A percentile compares a stretch with the other conserved stretches of the same genome.
These are phyloP conservation scores for Cucumis hystrix DNA, from an alignment of 306 rosid genomes.

Conservation along the genomic window DNA sequence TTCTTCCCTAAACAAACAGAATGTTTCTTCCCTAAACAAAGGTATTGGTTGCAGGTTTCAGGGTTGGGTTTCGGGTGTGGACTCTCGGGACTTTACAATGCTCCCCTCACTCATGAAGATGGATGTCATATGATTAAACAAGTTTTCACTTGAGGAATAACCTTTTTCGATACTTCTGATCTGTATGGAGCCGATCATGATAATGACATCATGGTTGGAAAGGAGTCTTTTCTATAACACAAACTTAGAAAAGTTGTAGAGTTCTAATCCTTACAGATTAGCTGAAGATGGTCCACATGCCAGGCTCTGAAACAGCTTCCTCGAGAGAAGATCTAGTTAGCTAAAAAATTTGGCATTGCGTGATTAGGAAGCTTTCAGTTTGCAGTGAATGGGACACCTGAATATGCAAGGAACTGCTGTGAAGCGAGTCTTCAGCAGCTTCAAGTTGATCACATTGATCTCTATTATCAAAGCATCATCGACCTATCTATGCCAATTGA, in stretches of 20 bases:
- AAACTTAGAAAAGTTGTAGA: not conserved
- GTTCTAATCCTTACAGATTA: not conserved
- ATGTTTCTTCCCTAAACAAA: no score
- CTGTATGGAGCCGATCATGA: slow-evolving; percentile 36
- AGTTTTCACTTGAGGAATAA: slow-evolving; percentile 48
- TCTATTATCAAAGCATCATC: slow-evolving; percentile 63
- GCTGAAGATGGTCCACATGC: not conserved
- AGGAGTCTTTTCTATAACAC: slow-evolving; percentile 18
- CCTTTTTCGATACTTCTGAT: slow-evolving; percentile 70
- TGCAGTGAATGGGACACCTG: slow-evolving; percentile 49
- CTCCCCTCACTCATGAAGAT: slow-evolving; percentile 59
- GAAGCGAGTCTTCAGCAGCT: slow-evolving; percentile 68
- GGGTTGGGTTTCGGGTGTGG: slow-evolving; percentile 83
- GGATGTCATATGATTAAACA: slow-evolving; percentile 44
- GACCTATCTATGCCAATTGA: slow-evolving; percentile 71
- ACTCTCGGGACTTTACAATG: slow-evolving; percentile 43
- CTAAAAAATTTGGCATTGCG: slow-evolving; percentile 51
- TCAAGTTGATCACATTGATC: slow-evolving; percentile 58
- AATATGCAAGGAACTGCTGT: slow-evolving; percentile 57
- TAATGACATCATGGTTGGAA: slow-evolving; percentile 66
- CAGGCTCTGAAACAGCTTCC: slow-evolving; percentile 67
- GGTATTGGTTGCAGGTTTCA: slow-evolving; percentile 38
- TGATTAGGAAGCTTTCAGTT: slow-evolving; percentile 9
- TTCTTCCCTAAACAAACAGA: no score
- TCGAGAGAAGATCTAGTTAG: slow-evolving; percentile 48